Evolutionary conservation across 192 early-diverging fungal genomes (phyloP).

Genomic region (Chytriomyces hyalinus): DNA sequence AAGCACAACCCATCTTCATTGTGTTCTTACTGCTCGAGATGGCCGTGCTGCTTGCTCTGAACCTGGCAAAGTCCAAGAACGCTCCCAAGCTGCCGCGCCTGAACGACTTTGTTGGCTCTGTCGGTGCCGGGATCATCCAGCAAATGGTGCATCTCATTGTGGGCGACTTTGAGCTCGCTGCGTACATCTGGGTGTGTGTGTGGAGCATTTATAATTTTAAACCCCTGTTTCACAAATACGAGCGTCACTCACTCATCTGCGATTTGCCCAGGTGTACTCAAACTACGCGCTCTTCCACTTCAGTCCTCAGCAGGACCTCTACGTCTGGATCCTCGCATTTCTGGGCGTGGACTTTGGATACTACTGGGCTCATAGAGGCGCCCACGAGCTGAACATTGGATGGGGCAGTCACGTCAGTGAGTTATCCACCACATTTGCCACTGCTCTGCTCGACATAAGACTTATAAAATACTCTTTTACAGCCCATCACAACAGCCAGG

Average conservation of each 20-base stretch:
- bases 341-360: constrained; percentile 55
- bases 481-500: constrained; percentile 57
- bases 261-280: constrained; percentile 34
- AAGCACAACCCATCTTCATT: constrained; percentile 60
- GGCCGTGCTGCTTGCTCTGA: constrained; percentile 43
- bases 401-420: constrained; percentile 60
- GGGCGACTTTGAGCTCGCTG: constrained; percentile 46
- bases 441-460: neutral
- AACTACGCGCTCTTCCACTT: constrained; percentile 47
- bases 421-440: neutral
- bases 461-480: neutral
- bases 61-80: constrained; percentile 29
- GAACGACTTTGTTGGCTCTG: constrained; percentile 60
- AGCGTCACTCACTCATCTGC: too few relatives aligned
- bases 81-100: constrained; percentile 36
- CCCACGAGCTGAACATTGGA: constrained; percentile 65
- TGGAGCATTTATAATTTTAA: too few relatives aligned
- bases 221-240: too few relatives aligned
- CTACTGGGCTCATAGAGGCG: constrained; percentile 61
- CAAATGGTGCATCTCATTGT: constrained; percentile 59
- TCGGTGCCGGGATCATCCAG: constrained; percentile 60
- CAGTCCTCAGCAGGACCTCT: constrained; percentile 49
- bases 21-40: constrained; percentile 43
- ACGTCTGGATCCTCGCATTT: constrained; percentile 61
- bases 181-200: constrained; percentile 52